A percentile compares a stretch with the other conserved stretches of the same genome.
These are phyloP conservation scores for Lasiosphaeriaceae sp. DNA, from an alignment of 495 filamentous ascomycete genomes.

Conservation along the genomic window DNA sequence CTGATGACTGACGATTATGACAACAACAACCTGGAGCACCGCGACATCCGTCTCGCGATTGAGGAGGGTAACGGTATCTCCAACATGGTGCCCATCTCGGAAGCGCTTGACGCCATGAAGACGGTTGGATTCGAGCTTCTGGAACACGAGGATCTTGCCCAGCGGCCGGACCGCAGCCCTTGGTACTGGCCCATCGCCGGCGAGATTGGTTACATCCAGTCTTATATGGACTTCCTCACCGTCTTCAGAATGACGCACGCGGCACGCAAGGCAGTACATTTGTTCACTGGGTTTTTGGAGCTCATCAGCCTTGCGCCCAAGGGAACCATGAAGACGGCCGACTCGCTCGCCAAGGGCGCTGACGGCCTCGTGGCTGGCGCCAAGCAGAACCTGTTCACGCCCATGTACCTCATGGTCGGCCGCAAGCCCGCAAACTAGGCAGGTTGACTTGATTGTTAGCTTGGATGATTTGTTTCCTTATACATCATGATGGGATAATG, in stretches of 20 bases:
- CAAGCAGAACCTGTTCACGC: conserved; percentile 91
- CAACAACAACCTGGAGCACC: conserved; percentile 81
- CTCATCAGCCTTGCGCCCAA: conserved; percentile 66
- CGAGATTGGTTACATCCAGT: conserved; percentile 73
- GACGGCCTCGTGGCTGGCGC: conserved; percentile 89
- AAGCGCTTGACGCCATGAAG: conserved; percentile 81
- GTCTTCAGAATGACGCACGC: conserved; percentile 88
- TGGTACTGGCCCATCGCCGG: conserved; percentile 96
- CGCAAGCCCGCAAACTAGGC: conserved; percentile 67
- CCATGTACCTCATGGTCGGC: conserved; percentile 98
- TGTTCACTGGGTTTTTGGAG: conserved; percentile 77
- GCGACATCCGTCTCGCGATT: conserved; percentile 88
- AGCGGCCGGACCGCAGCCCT: conserved; percentile 69
- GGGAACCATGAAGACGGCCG: conserved; percentile 94
- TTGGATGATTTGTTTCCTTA: conserved; percentile 11
- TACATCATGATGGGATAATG: conserved; percentile 17
- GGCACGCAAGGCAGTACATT: conserved; percentile 72
- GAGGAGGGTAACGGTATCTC: conserved; percentile 97
- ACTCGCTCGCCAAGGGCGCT: conserved; percentile 76
- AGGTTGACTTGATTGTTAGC: not conserved
- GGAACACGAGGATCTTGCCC: conserved; percentile 86
- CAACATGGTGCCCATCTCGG: conserved; percentile 91
- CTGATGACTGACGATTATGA: conserved; percentile 97
- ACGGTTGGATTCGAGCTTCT: conserved; percentile 83
- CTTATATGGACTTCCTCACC: conserved; percentile 74